Evolutionary conservation across 2,329 filamentous ascomycete species (phyloP), one percentile per base, ranked within the genome.

Genomic region (Colletotrichum truncatum): DNA sequence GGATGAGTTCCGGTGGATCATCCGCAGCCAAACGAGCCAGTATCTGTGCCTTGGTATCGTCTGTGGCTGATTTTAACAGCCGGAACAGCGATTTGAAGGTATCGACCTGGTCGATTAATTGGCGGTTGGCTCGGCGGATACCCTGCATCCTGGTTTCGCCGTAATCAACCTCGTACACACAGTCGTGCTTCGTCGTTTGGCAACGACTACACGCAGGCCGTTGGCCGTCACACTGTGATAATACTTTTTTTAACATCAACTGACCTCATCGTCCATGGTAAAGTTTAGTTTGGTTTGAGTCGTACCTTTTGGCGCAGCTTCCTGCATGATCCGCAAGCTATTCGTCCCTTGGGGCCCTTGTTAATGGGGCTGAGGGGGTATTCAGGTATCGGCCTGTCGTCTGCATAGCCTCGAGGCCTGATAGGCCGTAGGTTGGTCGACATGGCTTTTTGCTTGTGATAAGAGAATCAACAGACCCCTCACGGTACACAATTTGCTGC

Each of bases 121-220:
- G 61, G 10, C 61, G 54, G 18, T 64, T 64, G 4, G 46, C 54
- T 16, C 57, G 45, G 2, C 61, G 61, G 4, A 64, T 64, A 8
- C 61, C 61, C 55, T 64, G 61, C 61, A 64, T 64, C 30, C 61
- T 32, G 4, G 61, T 64, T 38, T 64, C 61, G 16, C 61, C 61
- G 36, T 59, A 39, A 6, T 64, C 61, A 7, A 49, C 61, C 6
- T 64, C 61, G 25, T 64, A 64, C 14, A 46, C 12, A 30, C 61
- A 64, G 0, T 59, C 36, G 30, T 64, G 39, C 10, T 25, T 53
- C 3, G 61, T 48, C 14, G 46, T n/a, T 4, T 38, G 3, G 16
- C 61, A 64, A 2, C 61, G 61, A 11, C 46, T 4, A 12, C 61
- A 64, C 6, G 18, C 23, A 10, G 61, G 61, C 26, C 61, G 61